Evolutionary conservation across 1,284 basidiomycete species (phyloP).

Genomic region (Apiotrichum montevideense): DNA sequence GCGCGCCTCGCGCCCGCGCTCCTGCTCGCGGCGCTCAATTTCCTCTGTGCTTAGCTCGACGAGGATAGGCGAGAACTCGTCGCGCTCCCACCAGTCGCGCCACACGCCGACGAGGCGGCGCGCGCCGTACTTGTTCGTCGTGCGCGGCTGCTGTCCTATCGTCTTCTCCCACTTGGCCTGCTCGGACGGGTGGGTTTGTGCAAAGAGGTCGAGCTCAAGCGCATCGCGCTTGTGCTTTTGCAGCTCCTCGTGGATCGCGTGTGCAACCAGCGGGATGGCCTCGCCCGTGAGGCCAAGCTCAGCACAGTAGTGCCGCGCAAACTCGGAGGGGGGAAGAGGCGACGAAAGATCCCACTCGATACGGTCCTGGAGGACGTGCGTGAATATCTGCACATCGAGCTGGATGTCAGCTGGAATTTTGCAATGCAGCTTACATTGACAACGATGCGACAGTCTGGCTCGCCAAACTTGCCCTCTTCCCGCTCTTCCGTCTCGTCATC

Average conservation of each 20-base stretch:
- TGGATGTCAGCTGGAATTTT: conserved; percentile 40
- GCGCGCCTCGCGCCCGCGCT: conserved; percentile 65
- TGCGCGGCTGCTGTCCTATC: conserved; percentile 51
- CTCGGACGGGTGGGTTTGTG: conserved; percentile 52
- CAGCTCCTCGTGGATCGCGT: conserved; percentile 90
- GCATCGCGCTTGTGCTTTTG: conserved; percentile 91
- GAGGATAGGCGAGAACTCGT: conserved; percentile 85
- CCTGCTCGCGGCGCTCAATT: conserved; percentile 81
- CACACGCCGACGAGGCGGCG: conserved; percentile 81
- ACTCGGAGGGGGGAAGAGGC: conserved; percentile 79
- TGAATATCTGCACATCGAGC: conserved; percentile 97
- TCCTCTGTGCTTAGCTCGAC: conserved; percentile 83
- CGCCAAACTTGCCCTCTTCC: conserved; percentile 51
- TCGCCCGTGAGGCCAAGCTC: conserved; percentile 87
- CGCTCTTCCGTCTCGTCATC: conserved; percentile 24
- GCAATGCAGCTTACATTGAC: conserved; percentile 61
- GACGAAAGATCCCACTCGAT: conserved; percentile 98
- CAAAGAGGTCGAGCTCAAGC: conserved; percentile 83
- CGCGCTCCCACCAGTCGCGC: conserved; percentile 89
- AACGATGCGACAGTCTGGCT: conserved; percentile 81
- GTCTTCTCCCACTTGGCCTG: conserved; percentile 59
- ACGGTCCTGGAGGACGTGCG: conserved; percentile 83
- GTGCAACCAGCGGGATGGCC: conserved; percentile 78
- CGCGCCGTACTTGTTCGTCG: conserved; percentile 58
- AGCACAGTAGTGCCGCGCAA: conserved; percentile 69